phyloP scores from a whole-genome alignment of 2,329 filamentous ascomycete genomes.

The Bipolaris cookei region DNA sequence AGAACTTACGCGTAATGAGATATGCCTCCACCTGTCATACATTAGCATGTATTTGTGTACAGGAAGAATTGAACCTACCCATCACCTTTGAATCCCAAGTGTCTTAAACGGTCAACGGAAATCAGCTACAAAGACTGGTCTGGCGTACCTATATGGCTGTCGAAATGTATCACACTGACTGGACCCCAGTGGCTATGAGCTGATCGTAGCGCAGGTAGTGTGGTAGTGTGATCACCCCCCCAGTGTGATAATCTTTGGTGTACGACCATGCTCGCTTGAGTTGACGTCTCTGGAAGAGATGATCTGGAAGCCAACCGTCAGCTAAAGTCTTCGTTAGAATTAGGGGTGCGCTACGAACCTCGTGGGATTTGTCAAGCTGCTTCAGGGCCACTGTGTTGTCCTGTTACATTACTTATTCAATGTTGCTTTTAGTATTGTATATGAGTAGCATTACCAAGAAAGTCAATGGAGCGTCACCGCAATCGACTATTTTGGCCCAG shows the following conservation, averaged over 20 bases:
- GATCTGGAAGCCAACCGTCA: constrained; percentile 37
- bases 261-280: constrained; percentile 49
- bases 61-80: constrained; percentile 41
- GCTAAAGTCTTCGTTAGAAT: background rate
- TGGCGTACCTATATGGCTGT: constrained; percentile 56
- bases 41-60: constrained; percentile 8
- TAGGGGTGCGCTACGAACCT: constrained; percentile 40
- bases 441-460: constrained; percentile 47
- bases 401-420: constrained; percentile 27
- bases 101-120: constrained; percentile 46
- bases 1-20: constrained; percentile 63
- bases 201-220: constrained; percentile 59
- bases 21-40: constrained; percentile 59
- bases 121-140: background rate
- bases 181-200: constrained; percentile 59
- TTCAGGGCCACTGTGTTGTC: constrained; percentile 63
- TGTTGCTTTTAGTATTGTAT: background rate
- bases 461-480: constrained; percentile 61
- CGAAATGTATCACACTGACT: constrained; percentile 65
- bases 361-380: constrained; percentile 61
- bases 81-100: constrained; percentile 63
- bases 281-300: constrained; percentile 57
- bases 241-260: constrained; percentile 60
- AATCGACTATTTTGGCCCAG: constrained; percentile 62
- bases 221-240: constrained; percentile 64